phyloP scores from a whole-genome alignment of 2,329 filamentous ascomycete species.

The Alternaria atra region DNA sequence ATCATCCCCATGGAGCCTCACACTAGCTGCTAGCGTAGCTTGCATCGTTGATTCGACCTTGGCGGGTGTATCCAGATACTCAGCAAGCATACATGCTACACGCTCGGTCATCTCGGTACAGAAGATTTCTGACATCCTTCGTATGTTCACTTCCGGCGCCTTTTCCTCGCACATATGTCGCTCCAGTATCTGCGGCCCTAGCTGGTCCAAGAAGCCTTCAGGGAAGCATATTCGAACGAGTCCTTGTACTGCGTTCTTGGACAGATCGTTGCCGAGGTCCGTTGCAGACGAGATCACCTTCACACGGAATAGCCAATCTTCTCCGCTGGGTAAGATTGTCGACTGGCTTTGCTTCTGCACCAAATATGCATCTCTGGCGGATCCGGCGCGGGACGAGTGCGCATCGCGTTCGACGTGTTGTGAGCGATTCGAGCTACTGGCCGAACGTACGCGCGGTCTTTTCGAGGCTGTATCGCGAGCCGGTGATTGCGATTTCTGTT shows the following conservation, averaged over 20 bases:
- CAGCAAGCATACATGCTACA: conserved; percentile 29
- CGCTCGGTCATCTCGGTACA: conserved; percentile 30
- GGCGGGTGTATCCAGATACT: conserved; percentile 23
- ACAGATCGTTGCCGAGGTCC: conserved; percentile 25
- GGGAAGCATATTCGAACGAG: conserved; percentile 42
- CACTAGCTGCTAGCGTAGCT: conserved; percentile 17
- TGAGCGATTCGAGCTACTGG: neutral
- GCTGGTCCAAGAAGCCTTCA: conserved; percentile 29
- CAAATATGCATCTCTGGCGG: conserved; percentile 2
- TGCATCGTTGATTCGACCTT: conserved; percentile 24
- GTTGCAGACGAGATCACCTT: conserved; percentile 30
- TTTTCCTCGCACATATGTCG: conserved; percentile 33
- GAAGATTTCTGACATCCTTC: conserved; percentile 25
- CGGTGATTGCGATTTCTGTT: conserved; percentile 3
- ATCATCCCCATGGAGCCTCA: conserved; percentile 16
- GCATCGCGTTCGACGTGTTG: neutral
- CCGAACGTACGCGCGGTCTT: conserved; percentile 2
- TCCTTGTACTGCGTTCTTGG: conserved; percentile 36
- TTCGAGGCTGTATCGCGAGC: neutral
- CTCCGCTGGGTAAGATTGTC: conserved; percentile 16
- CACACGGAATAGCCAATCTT: conserved; percentile 35
- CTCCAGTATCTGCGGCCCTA: conserved; percentile 29
- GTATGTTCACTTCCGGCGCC: conserved; percentile 25
- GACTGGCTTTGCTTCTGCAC: neutral
- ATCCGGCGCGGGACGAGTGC: neutral